Evolutionary conservation across 2,329 filamentous ascomycete species (phyloP).

Genomic region (Hypoxylon sp.): DNA sequence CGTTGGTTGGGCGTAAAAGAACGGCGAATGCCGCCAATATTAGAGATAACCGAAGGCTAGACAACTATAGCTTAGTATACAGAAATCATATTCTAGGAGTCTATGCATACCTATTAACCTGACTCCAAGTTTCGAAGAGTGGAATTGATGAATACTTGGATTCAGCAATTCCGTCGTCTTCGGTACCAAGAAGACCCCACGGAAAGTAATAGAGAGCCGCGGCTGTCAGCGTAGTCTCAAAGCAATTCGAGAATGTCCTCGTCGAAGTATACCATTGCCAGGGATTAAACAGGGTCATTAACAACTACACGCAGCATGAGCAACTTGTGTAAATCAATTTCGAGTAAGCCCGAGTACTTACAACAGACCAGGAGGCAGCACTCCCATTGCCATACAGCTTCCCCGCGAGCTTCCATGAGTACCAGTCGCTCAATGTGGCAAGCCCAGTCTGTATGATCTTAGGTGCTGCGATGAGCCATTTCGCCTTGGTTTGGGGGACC

Average conservation of each 20-base stretch:
- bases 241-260: slow-evolving; percentile 91
- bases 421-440: slow-evolving; percentile 85
- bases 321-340: slow-evolving; percentile 9
- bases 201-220: slow-evolving; percentile 88
- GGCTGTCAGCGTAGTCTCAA: slow-evolving; percentile 90
- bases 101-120: slow-evolving; percentile 53
- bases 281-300: slow-evolving; percentile 80
- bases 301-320: slow-evolving; percentile 66
- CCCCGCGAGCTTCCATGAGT: slow-evolving; percentile 85
- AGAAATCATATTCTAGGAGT: background rate
- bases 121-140: slow-evolving; percentile 50
- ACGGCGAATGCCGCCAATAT: slow-evolving; percentile 85
- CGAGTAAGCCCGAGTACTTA: slow-evolving; percentile 61
- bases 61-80: slow-evolving; percentile 15
- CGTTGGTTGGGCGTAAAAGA: slow-evolving; percentile 89
- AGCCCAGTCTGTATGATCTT: slow-evolving; percentile 82
- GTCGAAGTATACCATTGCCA: slow-evolving; percentile 99
- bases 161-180: slow-evolving; percentile 58
- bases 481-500: slow-evolving; percentile 67
- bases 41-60: slow-evolving; percentile 74
- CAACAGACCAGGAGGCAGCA: slow-evolving; percentile 76
- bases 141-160: slow-evolving; percentile 53
- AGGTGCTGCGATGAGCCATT: slow-evolving; percentile 79
- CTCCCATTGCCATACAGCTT: slow-evolving; percentile 78
- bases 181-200: slow-evolving; percentile 76